phyloP scores from a whole-genome alignment of 208 protist species.

The Acanthamoeba lenticulata region DNA sequence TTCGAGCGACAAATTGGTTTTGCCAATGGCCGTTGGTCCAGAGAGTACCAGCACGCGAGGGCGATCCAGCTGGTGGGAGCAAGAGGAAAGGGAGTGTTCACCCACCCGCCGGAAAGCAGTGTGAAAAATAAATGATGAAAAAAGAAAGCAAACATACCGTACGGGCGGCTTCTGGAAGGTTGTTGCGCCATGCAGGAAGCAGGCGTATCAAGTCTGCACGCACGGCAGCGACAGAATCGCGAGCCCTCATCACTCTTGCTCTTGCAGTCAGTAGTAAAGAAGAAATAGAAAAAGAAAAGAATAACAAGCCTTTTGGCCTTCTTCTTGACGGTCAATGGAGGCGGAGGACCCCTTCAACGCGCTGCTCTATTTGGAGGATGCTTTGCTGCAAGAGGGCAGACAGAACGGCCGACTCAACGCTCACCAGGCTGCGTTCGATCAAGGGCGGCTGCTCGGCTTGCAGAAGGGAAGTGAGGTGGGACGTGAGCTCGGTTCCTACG shows the following conservation, averaged over 20 bases:
- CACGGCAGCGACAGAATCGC: too few species aligned
- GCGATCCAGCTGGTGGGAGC: neutral
- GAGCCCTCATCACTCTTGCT: too few species aligned
- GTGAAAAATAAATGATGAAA: neutral
- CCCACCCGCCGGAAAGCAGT: neutral
- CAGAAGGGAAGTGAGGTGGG: neutral
- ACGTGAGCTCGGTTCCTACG: neutral
- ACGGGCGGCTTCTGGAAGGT: neutral
- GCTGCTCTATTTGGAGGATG: neutral
- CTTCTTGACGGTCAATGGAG: neutral
- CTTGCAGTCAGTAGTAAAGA: too few species aligned
- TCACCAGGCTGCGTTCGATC: neutral
- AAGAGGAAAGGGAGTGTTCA: neutral
- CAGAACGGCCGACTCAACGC: neutral
- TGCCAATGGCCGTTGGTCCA: slow-evolving; percentile 70
- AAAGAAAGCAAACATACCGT: neutral
- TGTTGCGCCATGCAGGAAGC: too few species aligned
- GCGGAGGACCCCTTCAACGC: neutral
- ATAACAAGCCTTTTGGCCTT: neutral
- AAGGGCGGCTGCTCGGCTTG: neutral
- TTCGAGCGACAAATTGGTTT: slow-evolving; percentile 57
- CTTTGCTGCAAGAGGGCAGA: neutral
- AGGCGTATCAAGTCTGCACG: too few species aligned
- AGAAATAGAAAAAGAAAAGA: neutral
- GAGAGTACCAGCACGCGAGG: slow-evolving; percentile 40